A percentile compares a stretch with the other conserved stretches of the same genome.
phyloP scores from a whole-genome alignment of 2,329 filamentous ascomycete species.

The Xylariaceae sp. region DNA sequence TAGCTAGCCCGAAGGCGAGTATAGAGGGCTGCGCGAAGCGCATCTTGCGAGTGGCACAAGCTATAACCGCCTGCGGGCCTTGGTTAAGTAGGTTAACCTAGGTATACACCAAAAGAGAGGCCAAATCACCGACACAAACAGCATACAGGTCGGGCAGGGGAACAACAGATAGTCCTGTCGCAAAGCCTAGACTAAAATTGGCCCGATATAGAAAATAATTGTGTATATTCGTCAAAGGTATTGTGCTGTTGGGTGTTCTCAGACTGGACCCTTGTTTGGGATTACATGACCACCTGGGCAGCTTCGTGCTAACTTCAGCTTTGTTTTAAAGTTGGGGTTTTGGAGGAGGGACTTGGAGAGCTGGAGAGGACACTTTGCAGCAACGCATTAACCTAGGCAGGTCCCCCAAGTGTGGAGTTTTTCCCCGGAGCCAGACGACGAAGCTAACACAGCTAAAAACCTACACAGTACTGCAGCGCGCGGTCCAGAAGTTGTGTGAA shows the following conservation, averaged over 20 bases:
- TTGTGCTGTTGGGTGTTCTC: too few relatives aligned
- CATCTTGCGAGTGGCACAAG: constrained; percentile 34
- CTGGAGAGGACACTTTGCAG: constrained; percentile 30
- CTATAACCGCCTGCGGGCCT: not conserved
- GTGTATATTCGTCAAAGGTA: too few relatives aligned
- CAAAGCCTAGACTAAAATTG: too few relatives aligned
- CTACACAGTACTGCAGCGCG: not conserved
- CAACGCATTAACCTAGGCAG: constrained; percentile 9
- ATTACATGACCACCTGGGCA: not conserved
- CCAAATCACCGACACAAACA: too few relatives aligned
- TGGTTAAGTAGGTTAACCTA: too few relatives aligned
- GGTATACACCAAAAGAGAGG: too few relatives aligned
- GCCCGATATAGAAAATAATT: too few relatives aligned
- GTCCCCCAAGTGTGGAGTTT: constrained; percentile 14
- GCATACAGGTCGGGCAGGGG: too few relatives aligned
- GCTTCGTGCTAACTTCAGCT: not conserved
- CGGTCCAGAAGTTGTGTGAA: not conserved
- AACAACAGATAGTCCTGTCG: too few relatives aligned
- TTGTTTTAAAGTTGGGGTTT: not conserved
- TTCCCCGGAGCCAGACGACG: not conserved
- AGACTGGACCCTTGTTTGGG: not conserved
- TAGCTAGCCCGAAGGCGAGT: constrained; percentile 39
- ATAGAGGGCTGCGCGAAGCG: constrained; percentile 34
- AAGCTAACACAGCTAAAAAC: too few relatives aligned
- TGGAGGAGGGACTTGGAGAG: constrained; percentile 18